A percentile compares a stretch with the other conserved stretches of the same genome.
phyloP scores from a whole-genome alignment of 768 basidiomycete genomes.

The Nidula microcarpa region DNA sequence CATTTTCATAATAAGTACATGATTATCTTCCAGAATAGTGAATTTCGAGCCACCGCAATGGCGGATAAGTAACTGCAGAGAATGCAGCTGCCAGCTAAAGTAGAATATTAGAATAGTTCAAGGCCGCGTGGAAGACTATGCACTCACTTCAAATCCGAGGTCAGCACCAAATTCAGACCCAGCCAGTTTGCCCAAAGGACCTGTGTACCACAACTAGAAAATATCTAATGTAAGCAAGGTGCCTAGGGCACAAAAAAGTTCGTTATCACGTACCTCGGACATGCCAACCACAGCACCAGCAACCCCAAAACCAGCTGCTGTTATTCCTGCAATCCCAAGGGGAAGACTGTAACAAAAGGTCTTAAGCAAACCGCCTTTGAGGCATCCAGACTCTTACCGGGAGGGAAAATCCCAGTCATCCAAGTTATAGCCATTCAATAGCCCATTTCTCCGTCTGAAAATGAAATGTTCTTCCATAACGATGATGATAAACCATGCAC shows the following conservation, averaged over 20 bases:
- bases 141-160: neutral
- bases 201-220: neutral
- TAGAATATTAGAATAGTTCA: neutral
- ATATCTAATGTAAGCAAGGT: neutral
- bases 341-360: neutral
- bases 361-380: neutral
- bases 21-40: neutral
- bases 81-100: neutral
- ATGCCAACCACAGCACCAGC: constrained; percentile 1
- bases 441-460: neutral
- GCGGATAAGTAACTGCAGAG: neutral
- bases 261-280: neutral
- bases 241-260: neutral
- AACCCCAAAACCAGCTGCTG: neutral
- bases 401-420: constrained; percentile 1
- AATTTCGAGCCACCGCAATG: neutral
- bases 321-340: neutral
- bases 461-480: constrained; percentile 1
- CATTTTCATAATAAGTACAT: too few species aligned
- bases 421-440: neutral
- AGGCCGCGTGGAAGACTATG: neutral
- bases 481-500: neutral
- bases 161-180: neutral
- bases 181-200: neutral
- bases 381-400: neutral